These are phyloP conservation scores for Pinus taeda DNA, from an alignment of 75 land plant genomes.

Conservation along the genomic window DNA sequence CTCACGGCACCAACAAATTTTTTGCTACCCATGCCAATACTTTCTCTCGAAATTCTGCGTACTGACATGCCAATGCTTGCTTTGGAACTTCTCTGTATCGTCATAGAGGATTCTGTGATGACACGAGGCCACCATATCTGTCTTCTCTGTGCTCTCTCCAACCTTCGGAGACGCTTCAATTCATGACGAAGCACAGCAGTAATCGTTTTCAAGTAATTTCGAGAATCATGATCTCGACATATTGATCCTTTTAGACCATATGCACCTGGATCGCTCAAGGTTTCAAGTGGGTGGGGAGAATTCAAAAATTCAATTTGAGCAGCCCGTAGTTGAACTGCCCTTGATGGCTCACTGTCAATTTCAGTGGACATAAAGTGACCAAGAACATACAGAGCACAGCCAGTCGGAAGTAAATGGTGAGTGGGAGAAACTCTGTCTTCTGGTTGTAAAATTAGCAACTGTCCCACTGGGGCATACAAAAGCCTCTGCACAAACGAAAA, in stretches of 20 bases:
- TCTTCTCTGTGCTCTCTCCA: slow-evolving; percentile 38
- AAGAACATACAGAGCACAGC: slow-evolving; percentile 70
- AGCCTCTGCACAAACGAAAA: slow-evolving; percentile 46
- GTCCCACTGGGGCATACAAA: slow-evolving; percentile 92
- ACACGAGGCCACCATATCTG: slow-evolving; percentile 72
- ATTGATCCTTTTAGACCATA: slow-evolving; percentile 83
- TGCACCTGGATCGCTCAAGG: slow-evolving; percentile 76
- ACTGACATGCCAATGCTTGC: slow-evolving; percentile 6
- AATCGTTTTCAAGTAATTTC: slow-evolving; percentile 54
- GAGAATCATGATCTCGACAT: slow-evolving; percentile 80
- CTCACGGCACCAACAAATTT: slow-evolving; percentile 19
- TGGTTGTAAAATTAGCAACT: slow-evolving; percentile 84
- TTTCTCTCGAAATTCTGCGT: slow-evolving; percentile 5
- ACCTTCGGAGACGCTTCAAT: slow-evolving; percentile 50
- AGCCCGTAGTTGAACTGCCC: slow-evolving; percentile 33
- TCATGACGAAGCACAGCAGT: slow-evolving; percentile 44
- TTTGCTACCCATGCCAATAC: background rate
- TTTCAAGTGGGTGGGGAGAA: slow-evolving; percentile 95
- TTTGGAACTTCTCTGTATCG: slow-evolving; percentile 5
- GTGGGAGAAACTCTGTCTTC: slow-evolving; percentile 67
- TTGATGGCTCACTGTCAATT: slow-evolving; percentile 17
- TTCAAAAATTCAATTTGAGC: slow-evolving; percentile 75
- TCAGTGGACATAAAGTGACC: slow-evolving; percentile 15
- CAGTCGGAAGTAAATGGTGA: slow-evolving; percentile 85
- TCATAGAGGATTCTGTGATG: slow-evolving; percentile 8